Evolutionary conservation across 768 basidiomycete species (phyloP).

Genomic region (Crepidotus variabilis): DNA sequence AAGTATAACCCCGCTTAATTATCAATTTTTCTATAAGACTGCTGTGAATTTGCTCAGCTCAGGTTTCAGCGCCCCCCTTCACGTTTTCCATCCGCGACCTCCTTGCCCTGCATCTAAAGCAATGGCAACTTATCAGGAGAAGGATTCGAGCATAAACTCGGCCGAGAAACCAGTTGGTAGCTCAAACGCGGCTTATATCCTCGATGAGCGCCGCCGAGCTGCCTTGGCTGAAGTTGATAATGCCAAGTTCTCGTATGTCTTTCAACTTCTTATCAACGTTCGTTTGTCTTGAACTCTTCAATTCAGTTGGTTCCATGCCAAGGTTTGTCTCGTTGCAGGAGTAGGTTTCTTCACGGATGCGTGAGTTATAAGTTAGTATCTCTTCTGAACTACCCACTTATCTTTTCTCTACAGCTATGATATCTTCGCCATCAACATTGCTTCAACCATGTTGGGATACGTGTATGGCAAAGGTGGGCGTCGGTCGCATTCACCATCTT

Average conservation of each 20-base stretch:
- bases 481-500: too few relatives aligned
- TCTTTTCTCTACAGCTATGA: slow-evolving; percentile 49
- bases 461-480: slow-evolving; percentile 50
- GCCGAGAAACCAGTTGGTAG: slow-evolving; percentile 21
- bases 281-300: slow-evolving; percentile 6
- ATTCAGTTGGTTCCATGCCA: slow-evolving; percentile 79
- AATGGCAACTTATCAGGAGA: slow-evolving; percentile 37
- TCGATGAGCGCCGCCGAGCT: slow-evolving; percentile 72
- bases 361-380: slow-evolving; percentile 37
- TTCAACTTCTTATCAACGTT: slow-evolving; percentile 1
- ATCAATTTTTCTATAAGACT: too few relatives aligned
- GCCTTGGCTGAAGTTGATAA: slow-evolving; percentile 87
- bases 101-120: neutral
- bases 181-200: slow-evolving; percentile 28
- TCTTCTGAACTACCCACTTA: neutral
- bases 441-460: slow-evolving; percentile 77
- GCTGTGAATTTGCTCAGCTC: too few relatives aligned
- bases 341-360: slow-evolving; percentile 92
- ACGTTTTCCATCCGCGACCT: neutral
- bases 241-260: slow-evolving; percentile 73
- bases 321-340: slow-evolving; percentile 66
- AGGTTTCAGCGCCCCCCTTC: neutral
- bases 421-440: slow-evolving; percentile 89
- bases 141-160: slow-evolving; percentile 31
- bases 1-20: neutral